Conservation (phyloP, 2,329 filamentous ascomycete genomes). For the Escovopsis sp. region DNA sequence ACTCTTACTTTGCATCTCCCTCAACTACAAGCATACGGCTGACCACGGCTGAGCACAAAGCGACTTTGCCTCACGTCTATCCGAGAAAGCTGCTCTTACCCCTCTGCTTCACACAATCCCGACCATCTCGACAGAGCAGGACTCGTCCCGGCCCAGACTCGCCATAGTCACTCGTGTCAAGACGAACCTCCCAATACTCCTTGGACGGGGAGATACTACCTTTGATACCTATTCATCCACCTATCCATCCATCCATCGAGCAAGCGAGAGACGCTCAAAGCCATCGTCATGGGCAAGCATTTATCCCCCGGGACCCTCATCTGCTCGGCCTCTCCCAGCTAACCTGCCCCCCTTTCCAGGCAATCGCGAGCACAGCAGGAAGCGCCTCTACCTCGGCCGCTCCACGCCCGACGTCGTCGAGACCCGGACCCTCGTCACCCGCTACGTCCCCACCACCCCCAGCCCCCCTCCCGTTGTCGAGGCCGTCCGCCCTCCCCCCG, state of each 20-base stretch:
- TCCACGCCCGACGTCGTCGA: slow-evolving; percentile 24
- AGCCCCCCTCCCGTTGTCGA: slow-evolving; percentile 9
- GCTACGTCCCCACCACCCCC: slow-evolving; percentile 18
- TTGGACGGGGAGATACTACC: too few species aligned
- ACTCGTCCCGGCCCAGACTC: not conserved
- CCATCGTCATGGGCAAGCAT: not conserved
- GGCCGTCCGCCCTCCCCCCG: slow-evolving; percentile 6
- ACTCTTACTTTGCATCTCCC: not conserved
- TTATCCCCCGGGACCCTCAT: not conserved
- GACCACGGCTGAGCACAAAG: too few species aligned
- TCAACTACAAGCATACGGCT: too few species aligned
- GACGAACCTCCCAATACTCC: too few species aligned
- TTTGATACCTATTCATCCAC: too few species aligned
- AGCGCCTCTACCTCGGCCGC: slow-evolving; percentile 28
- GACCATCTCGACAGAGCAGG: too few species aligned
- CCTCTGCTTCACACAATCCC: too few species aligned
- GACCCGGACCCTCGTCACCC: slow-evolving; percentile 23
- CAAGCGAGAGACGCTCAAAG: not conserved
- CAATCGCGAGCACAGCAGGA: slow-evolving; percentile 15
- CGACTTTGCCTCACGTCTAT: too few species aligned
- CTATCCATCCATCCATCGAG: too few species aligned
- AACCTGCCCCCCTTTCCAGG: not conserved
- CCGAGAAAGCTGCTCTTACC: too few species aligned
- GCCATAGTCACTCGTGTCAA: not conserved
- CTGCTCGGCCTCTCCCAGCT: not conserved